These are phyloP conservation scores for Sporopachydermia quercuum DNA, from an alignment of 805 yeast species.

Conservation along the genomic window DNA sequence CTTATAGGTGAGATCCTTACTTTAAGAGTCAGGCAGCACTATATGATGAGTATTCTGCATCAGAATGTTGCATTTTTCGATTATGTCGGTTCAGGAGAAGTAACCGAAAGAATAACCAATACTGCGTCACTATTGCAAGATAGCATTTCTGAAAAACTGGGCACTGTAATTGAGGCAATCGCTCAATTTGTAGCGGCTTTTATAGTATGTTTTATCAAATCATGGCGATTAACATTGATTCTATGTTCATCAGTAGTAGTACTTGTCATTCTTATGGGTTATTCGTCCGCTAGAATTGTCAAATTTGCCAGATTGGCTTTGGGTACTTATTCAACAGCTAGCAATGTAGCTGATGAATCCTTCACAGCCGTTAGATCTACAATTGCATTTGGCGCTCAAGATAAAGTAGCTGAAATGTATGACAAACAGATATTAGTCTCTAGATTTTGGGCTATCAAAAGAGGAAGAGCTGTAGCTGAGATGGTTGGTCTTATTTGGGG, in stretches of 20 bases:
- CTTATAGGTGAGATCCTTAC: slow-evolving; percentile 26
- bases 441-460: slow-evolving; percentile 3
- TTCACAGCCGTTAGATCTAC: slow-evolving; percentile 25
- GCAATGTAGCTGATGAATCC: slow-evolving; percentile 25
- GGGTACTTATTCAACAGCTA: background rate
- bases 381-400: slow-evolving; percentile 24
- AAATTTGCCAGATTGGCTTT: background rate
- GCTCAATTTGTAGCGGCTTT: slow-evolving; percentile 24
- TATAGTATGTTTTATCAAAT: slow-evolving; percentile 20
- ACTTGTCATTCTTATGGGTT: background rate
- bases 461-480: slow-evolving; percentile 3
- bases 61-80: slow-evolving; percentile 28
- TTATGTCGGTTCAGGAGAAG: slow-evolving; percentile 26
- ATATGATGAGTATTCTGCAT: slow-evolving; percentile 20
- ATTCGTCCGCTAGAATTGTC: background rate
- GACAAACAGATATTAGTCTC: background rate
- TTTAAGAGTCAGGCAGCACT: slow-evolving; percentile 21
- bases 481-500: slow-evolving; percentile 5
- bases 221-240: slow-evolving; percentile 22
- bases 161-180: slow-evolving; percentile 22
- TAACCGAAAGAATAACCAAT: slow-evolving; percentile 26
- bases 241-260: slow-evolving; percentile 19
- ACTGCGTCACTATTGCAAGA: slow-evolving; percentile 26
- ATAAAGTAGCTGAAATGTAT: slow-evolving; percentile 1
- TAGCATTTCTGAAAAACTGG: slow-evolving; percentile 26